These are phyloP conservation scores for Hysterium pulicare DNA, from an alignment of 2,329 filamentous ascomycete species.

Conservation along the genomic window DNA sequence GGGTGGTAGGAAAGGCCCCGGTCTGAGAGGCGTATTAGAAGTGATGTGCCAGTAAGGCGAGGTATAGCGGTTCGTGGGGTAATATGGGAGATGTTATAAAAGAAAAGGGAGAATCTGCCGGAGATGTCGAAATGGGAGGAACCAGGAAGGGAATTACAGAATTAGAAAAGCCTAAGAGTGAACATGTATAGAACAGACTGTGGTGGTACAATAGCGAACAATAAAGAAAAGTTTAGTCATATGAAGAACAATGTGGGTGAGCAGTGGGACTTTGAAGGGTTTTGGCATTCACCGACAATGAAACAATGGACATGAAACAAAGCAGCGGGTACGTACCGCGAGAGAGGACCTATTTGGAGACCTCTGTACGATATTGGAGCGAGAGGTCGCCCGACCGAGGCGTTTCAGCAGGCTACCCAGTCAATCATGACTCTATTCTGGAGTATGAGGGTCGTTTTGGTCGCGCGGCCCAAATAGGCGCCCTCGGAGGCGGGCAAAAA, in stretches of 20 bases:
- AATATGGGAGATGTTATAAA: too few species aligned
- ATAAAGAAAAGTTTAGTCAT: slow-evolving; percentile 25
- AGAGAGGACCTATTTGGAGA: slow-evolving; percentile 37
- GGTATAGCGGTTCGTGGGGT: too few species aligned
- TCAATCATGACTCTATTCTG: slow-evolving; percentile 42
- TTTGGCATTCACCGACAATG: slow-evolving; percentile 21
- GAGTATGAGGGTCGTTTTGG: slow-evolving; percentile 31
- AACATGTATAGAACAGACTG: slow-evolving; percentile 24
- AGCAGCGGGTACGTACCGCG: slow-evolving; percentile 36
- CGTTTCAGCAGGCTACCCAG: slow-evolving; percentile 42
- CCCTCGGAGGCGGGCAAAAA: slow-evolving; percentile 30
- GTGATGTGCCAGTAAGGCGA: slow-evolving; percentile 10
- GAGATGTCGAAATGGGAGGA: slow-evolving; percentile 19
- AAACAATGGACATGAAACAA: slow-evolving; percentile 23
- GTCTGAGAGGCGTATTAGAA: slow-evolving; percentile 34
- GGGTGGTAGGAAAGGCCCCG: slow-evolving; percentile 24
- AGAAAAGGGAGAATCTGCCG: slow-evolving; percentile 24
- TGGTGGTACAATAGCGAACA: slow-evolving; percentile 33
- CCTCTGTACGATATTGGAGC: slow-evolving; percentile 33
- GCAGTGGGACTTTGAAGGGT: slow-evolving; percentile 18
- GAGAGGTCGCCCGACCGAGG: slow-evolving; percentile 34
- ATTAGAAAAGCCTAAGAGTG: slow-evolving; percentile 14
- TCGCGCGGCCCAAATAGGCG: slow-evolving; percentile 37
- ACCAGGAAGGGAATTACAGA: slow-evolving; percentile 17
- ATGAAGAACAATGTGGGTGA: slow-evolving; percentile 15